Base-by-base conservation (phyloP, 768 basidiomycete genomes). In the Amanita phalloides region DNA sequence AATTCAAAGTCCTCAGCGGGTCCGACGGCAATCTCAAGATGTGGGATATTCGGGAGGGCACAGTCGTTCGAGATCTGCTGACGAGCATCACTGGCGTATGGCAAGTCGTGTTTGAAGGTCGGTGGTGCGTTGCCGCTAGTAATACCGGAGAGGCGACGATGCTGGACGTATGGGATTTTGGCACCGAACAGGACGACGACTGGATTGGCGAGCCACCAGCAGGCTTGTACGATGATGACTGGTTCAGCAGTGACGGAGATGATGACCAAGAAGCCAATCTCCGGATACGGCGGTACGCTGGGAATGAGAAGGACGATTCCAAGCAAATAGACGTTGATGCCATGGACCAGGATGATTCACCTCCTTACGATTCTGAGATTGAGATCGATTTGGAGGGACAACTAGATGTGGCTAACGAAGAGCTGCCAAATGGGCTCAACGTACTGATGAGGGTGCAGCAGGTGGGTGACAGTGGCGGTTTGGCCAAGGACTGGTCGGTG, bases 1-100 rank as follows among this genome's bases (percentile, higher is more conserved):
- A 98, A 64, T 91, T 90, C 73, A 97, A 96, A 64, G 90, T 98
- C 42, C 76, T 99, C 26, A 90, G 87, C 60, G 95, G 95, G 10
- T 90, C 87, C 11, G 96, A 98, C 58, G 96, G 96, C 13, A 91
- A 89, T 53, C 74, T 99, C 59, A 97, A 97, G 75, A 89, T 98
- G 84, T 99, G 96, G 96, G 89, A 97, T 64, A 76, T 95, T 54
- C 71, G 84, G 35, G 89, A 93, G 51, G 96, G 95, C 20, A 76
- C 77, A 0, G 83, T 90, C 36, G 83, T 91, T 10, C 77, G 91
- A 32, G 96, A 97, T 63, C 72, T 99, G 56, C 71, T 97, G 56
- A 90, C 87, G 1, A 88, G 90, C 8, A 90, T 97, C 56, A 87
- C 84, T 14, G 93, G 91, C 10, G 96, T 99, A 21, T 99, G 95